Percentiles rank a stretch among this genome's conserved stretches.
phyloP scores from a whole-genome alignment of 1,284 basidiomycete genomes.

The Ceratobasidium sp. region DNA sequence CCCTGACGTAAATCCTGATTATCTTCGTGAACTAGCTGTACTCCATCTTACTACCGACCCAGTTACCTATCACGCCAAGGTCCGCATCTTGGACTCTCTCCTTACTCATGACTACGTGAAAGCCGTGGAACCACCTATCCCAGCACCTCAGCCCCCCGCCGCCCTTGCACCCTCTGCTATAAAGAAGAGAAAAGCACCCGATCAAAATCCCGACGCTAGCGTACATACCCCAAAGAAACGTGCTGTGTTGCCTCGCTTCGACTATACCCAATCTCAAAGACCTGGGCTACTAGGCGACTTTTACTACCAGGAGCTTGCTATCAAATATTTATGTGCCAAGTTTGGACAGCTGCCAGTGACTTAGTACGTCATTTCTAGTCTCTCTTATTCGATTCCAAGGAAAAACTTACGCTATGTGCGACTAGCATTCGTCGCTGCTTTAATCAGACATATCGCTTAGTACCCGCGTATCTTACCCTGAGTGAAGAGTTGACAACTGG shows the following conservation, averaged over 20 bases:
- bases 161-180: background rate
- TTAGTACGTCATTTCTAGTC: background rate
- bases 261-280: constrained; percentile 17
- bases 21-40: constrained; percentile 16
- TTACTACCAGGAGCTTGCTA: constrained; percentile 13
- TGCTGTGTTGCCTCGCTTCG: background rate
- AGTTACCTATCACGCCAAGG: background rate
- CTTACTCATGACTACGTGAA: constrained; percentile 33
- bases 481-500: background rate
- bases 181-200: constrained; percentile 34
- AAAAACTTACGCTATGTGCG: background rate
- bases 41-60: constrained; percentile 31
- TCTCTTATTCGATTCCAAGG: background rate
- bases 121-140: background rate
- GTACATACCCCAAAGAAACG: constrained; percentile 15
- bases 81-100: constrained; percentile 28
- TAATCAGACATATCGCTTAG: background rate
- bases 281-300: background rate
- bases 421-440: constrained; percentile 34
- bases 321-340: constrained; percentile 19
- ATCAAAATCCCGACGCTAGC: constrained; percentile 5
- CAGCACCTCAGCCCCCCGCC: background rate
- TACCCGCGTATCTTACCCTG: constrained; percentile 30
- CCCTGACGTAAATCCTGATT: constrained; percentile 24
- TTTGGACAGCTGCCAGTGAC: constrained; percentile 11